Evolutionary conservation across 2,329 filamentous ascomycete species (phyloP), one percentile per base, ranked within the genome.

Genomic region (Leptographium flavum): DNA sequence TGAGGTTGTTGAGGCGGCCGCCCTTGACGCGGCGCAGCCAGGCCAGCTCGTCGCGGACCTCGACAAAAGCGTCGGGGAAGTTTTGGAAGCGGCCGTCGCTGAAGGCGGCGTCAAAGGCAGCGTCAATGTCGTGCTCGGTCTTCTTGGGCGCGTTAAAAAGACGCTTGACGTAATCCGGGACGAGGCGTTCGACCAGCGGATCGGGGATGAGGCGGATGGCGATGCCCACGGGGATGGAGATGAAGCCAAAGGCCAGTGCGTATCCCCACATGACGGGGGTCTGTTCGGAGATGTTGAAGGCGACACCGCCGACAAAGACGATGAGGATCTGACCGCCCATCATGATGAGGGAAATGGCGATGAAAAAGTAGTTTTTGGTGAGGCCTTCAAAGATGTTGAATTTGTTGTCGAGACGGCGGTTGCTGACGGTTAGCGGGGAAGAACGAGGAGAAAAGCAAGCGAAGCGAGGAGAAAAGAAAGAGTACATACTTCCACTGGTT

Each of bases 381-480:
- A 96, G 74, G 45, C 87, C 87, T 59, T 95, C 90, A 49, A 96
- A 90, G 50, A 96, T 87, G 64, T 96, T 96, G 71, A 94, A 88
- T 45, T 79, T 76, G 64, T 96, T 96, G 62, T 96, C 90, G 45
- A 96, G 71, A 13, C 90, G 86, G 48, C 90, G 86, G 65, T 94
- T 94, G 68, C 76, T 81, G 49, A 23, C 33, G 32, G 51, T 58
- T 52, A 59, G 59, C 52, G 42, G 21, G 28, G 19, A 11, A 32
- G 11, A 15, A 7, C 17, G n/a, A 21, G 27, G 25, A 21, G 9
- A 22, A n/a, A 23, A 32, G 9, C 6, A 27, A 31, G 31, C n/a
- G 8, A 40, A 31, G 15, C 6, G 9, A 39, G 14, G n/a, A n/a
- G 36, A 22, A 39, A 27, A 11, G 22, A 23, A 22, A 8, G 9